Base-by-base conservation (phyloP, 352 stramenopile species). In the Pythium grandisporangium region DNA sequence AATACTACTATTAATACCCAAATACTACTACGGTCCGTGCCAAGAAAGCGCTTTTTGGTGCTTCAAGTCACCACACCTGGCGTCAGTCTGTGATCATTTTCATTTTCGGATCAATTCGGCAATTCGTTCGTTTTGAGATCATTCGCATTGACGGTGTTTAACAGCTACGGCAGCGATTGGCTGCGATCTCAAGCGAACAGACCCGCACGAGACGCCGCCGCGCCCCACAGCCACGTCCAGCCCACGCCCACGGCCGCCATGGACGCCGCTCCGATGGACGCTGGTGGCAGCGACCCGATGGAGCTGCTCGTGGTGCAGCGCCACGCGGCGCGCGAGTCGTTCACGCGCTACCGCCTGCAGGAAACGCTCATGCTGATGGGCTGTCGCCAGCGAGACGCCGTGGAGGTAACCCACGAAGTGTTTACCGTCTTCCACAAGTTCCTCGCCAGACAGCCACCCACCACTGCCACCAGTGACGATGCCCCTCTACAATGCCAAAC, bases 301-400 rank as follows among this genome's bases (percentile, higher is more conserved):
- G 76, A 90, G 54, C 56, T 84, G 26, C 72, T 93, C 44, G 25
- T 70, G 21, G 76, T 90, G 11, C 53, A 64, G 48, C 63, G 66
- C 6, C 57, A 76, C 44, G 66, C 64, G 14, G 35, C 45, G 27
- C 53, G 55, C 53, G 74, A 90, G 61, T 61, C 48, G 20, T 90
- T 90, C 58, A 90, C 79, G 46, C 76, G 79, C 21, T 89, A 93
- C 45, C 70, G 79, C 2, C 48, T 93, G 37, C 79, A 93, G 41
- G 79, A 93, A 62, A 93, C 79, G 39, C 66, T 93, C 32, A 89
- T 89, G 70, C 70, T 93, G 51, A 93, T 93, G 79, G 79, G 79
- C 30, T 90, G 76, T 42, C 64, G 79, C 25, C 66, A 70, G 3
- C 84, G 83, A 34, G 79, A 93, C 50, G 76, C 76, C 0, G 70